Evolutionary conservation across 148 eudicot genomes (phyloP).

Genomic region (Oxyria digyna): DNA sequence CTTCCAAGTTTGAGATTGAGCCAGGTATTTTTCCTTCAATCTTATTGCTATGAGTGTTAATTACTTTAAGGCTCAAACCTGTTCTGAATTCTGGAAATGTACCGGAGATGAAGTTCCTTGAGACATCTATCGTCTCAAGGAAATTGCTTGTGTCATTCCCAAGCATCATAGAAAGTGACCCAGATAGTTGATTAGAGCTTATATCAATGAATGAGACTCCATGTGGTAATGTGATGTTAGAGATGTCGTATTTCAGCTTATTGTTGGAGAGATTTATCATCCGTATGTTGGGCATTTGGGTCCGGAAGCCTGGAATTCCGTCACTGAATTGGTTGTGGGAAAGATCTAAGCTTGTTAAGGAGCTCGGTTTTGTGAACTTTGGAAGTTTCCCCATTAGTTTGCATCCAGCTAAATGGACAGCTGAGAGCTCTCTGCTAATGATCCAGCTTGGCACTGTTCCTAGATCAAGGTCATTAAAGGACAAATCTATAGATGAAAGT

Average conservation of each 20-base stretch:
- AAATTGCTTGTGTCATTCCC: conserved; percentile 35
- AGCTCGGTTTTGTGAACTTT: conserved; percentile 38
- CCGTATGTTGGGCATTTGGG: conserved; percentile 40
- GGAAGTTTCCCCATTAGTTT: conserved; percentile 49
- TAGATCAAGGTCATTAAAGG: conserved; percentile 43
- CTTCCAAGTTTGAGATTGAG: conserved; percentile 47
- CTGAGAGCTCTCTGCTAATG: conserved; percentile 45
- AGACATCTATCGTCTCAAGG: conserved; percentile 44
- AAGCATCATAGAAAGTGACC: conserved; percentile 49
- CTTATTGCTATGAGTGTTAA: conserved; percentile 51
- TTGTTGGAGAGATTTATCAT: conserved; percentile 48
- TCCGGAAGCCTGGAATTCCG: conserved; percentile 36
- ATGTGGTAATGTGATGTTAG: conserved; percentile 37
- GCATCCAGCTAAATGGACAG: conserved; percentile 65
- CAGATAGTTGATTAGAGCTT: conserved; percentile 47
- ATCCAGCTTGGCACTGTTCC: conserved; percentile 64
- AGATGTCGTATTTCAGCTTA: conserved; percentile 38
- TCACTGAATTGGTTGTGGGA: conserved; percentile 48
- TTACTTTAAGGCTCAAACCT: conserved; percentile 40
- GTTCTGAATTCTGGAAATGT: conserved; percentile 40
- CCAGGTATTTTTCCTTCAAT: conserved; percentile 55
- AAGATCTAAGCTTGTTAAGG: conserved; percentile 51
- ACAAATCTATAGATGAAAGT: conserved; percentile 58
- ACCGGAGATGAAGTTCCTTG: conserved; percentile 54
- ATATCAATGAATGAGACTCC: conserved; percentile 48